Base-by-base conservation (phyloP, 129 eudicot species). In the Chrysanthemum makinoi region DNA sequence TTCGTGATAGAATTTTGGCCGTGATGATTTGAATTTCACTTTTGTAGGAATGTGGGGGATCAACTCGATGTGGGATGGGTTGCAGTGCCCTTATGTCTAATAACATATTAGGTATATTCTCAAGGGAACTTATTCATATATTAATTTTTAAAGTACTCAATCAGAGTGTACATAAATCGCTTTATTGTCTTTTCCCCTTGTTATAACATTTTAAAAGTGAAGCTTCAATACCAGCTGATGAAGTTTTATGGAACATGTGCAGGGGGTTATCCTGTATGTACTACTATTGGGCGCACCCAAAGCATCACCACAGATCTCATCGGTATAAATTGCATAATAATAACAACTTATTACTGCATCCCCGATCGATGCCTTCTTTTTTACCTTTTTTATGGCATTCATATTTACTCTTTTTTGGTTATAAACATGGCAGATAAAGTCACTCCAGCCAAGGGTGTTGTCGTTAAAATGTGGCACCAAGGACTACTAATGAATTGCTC, bases 61-160 rank as follows among this genome's bases (percentile, higher is more conserved):
- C 89, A 71, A 80, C 95, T 72, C 87, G 68, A 69, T 93, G 96
- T 75, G 98, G 98, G 65, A 89, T 82, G 95, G 96, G 92, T 70
- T 93, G 98, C 79, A 85, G 90, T 85, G 98, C 98, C 59, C 89
- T 92, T 68, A 80, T 89, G 66, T 68, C 89, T 15, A 70, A 80
- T 76, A 83, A 79, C 44, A 33, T 46, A 70, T 83, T 83, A 73
- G 98, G 98, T 93, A 77, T 66, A 12, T 10, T 57, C 39, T 66
- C 18, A 13, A 63, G 60, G 20, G 54, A 79, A 70, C 66, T 51
- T 28, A 68, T 68, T 12, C 22, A 56, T 56, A 18, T 17, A 0
- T 6, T 10, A 9, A 17, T 13, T 51, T 69, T 4, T 61, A 0
- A 0, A 30, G 5, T 28, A 10, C 6, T 6, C 16, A 16, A 10